A percentile compares a stretch with the other conserved stretches of the same genome.
These are phyloP conservation scores for Penicillium ochrochloron DNA, from an alignment of 495 filamentous ascomycete genomes.

Conservation along the genomic window DNA sequence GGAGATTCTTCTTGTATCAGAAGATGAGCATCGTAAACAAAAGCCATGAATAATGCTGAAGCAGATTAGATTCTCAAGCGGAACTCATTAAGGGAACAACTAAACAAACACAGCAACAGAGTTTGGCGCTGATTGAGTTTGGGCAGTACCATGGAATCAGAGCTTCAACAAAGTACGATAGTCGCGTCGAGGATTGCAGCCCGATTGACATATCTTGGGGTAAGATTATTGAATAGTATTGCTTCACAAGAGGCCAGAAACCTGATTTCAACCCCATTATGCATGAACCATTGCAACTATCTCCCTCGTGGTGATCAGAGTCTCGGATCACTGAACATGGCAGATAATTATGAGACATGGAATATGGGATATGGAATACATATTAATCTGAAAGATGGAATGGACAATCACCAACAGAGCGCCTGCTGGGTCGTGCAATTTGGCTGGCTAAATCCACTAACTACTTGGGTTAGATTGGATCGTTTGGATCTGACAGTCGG, in stretches of 20 bases:
- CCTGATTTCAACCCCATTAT: background rate
- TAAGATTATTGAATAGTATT: conserved; percentile 3
- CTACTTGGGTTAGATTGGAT: background rate
- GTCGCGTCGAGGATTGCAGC: conserved; percentile 10
- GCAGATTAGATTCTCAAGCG: background rate
- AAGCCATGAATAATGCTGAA: background rate
- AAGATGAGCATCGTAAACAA: background rate
- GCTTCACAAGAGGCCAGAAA: background rate
- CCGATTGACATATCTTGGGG: conserved; percentile 13
- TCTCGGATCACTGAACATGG: background rate
- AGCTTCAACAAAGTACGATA: conserved; percentile 16
- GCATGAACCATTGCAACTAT: conserved; percentile 5
- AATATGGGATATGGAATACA: conserved; percentile 7
- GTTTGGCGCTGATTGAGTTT: background rate
- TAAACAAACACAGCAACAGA: background rate
- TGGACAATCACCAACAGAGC: background rate
- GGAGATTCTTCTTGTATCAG: background rate
- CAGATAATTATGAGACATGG: background rate
- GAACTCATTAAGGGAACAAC: background rate
- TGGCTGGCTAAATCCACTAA: conserved; percentile 1
- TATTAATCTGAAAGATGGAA: background rate
- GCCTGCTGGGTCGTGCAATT: background rate
- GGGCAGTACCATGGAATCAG: background rate
- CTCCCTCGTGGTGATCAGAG: conserved; percentile 5
- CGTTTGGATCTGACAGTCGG: conserved; percentile 23